phyloP scores from a whole-genome alignment of 1,139 yeast species.

The Blastobotrys serpentis region DNA sequence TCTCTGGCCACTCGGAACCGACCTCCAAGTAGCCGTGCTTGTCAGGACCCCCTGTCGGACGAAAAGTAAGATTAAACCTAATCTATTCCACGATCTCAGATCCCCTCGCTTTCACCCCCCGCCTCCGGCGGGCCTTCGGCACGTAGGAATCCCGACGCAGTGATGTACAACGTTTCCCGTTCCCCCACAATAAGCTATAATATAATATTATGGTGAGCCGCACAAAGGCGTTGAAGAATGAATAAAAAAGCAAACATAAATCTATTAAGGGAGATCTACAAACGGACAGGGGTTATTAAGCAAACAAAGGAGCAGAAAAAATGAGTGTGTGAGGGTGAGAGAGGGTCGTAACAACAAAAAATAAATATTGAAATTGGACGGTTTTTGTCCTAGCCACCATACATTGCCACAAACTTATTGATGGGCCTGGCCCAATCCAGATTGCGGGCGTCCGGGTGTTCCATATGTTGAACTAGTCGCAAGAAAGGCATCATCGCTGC shows the following conservation, averaged over 20 bases:
- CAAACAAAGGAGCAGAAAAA: neutral
- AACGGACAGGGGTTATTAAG: slow-evolving; percentile 3
- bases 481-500: slow-evolving; percentile 8
- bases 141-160: too few species aligned
- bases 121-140: too few species aligned
- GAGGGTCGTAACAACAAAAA: too few species aligned
- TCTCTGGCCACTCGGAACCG: too few species aligned
- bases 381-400: slow-evolving; percentile 9
- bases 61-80: too few species aligned
- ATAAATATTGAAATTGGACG: too few species aligned
- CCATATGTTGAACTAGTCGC: slow-evolving; percentile 7
- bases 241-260: slow-evolving; percentile 14
- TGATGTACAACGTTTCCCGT: too few species aligned
- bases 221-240: slow-evolving; percentile 36
- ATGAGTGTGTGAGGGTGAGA: neutral
- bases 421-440: slow-evolving; percentile 7
- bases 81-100: too few species aligned
- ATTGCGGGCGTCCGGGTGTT: slow-evolving; percentile 7
- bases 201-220: neutral
- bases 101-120: too few species aligned
- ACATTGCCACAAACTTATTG: slow-evolving; percentile 9
- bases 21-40: too few species aligned
- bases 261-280: slow-evolving; percentile 6
- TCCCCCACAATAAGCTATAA: neutral
- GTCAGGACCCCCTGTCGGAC: too few species aligned